Evolutionary conservation across 371 early-diverging fungal species (phyloP).

Genomic region (Sporodiniella umbellata): DNA sequence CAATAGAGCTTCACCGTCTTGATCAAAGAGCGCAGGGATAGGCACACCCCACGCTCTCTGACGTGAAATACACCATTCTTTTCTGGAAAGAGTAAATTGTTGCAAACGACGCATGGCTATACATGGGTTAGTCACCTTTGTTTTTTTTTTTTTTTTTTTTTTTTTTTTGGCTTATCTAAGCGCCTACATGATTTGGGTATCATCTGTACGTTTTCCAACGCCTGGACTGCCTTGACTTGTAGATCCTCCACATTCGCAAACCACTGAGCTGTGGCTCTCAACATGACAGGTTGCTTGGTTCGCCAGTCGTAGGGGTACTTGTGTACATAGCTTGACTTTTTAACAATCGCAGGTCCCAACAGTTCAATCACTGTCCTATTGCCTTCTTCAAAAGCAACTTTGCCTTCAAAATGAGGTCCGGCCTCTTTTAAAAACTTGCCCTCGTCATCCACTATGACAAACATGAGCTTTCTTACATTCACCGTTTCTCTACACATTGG

Average conservation of each 20-base stretch:
- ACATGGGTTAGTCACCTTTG: no score
- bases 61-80: slow-evolving; percentile 93
- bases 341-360: slow-evolving; percentile 48
- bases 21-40: slow-evolving; percentile 80
- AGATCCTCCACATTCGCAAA: slow-evolving; percentile 73
- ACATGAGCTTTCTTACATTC: background rate
- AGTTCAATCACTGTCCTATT: slow-evolving; percentile 56
- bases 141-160: no score
- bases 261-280: slow-evolving; percentile 83
- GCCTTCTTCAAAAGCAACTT: slow-evolving; percentile 63
- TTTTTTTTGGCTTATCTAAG: background rate
- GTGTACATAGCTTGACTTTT: slow-evolving; percentile 55
- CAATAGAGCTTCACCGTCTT: slow-evolving; percentile 63
- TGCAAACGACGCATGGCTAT: slow-evolving; percentile 57
- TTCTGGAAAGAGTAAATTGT: slow-evolving; percentile 64
- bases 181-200: slow-evolving; percentile 61
- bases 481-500: background rate
- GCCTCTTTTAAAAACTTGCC: slow-evolving; percentile 79
- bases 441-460: slow-evolving; percentile 66
- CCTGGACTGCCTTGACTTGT: slow-evolving; percentile 57
- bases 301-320: slow-evolving; percentile 94
- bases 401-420: slow-evolving; percentile 58
- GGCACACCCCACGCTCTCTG: slow-evolving; percentile 84
- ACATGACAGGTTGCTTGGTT: slow-evolving; percentile 85
- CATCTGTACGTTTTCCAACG: slow-evolving; percentile 54